phyloP scores from a whole-genome alignment of 2,329 filamentous ascomycete genomes.

The Metarhizium rileyi region DNA sequence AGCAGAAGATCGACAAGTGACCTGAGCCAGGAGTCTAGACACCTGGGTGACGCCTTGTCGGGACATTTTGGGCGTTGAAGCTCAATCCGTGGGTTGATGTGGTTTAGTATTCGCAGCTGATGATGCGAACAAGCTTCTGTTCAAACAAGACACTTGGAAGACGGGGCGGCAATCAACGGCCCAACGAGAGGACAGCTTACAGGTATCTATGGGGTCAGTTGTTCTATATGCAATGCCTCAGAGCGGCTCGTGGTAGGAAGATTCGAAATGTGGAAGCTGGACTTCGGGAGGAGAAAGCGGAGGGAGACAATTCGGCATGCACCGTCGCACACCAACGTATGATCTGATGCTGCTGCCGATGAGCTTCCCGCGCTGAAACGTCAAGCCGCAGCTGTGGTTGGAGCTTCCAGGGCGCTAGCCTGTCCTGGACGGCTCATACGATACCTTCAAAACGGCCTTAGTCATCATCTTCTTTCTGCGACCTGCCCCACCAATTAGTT shows the following conservation, averaged over 20 bases:
- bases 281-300: slow-evolving; percentile 1
- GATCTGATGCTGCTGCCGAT: not conserved
- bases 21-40: slow-evolving; percentile 26
- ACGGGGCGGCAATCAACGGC: not conserved
- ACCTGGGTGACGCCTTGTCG: slow-evolving; percentile 26
- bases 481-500: not conserved
- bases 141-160: not conserved
- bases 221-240: too few species aligned
- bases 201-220: not conserved
- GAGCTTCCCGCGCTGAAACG: slow-evolving; percentile 1
- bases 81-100: not conserved
- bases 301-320: not conserved
- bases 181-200: not conserved
- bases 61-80: slow-evolving; percentile 16
- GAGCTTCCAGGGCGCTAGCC: not conserved
- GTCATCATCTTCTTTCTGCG: not conserved
- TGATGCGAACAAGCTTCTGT: not conserved
- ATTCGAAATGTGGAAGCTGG: not conserved
- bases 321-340: not conserved
- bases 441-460: not conserved
- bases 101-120: slow-evolving; percentile 1
- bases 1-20: slow-evolving; percentile 18
- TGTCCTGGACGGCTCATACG: not conserved
- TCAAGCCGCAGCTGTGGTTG: slow-evolving; percentile 6
- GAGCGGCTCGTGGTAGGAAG: not conserved